phyloP scores from a whole-genome alignment of 1,284 basidiomycete species.

The Uromyces viciae-fabae region DNA sequence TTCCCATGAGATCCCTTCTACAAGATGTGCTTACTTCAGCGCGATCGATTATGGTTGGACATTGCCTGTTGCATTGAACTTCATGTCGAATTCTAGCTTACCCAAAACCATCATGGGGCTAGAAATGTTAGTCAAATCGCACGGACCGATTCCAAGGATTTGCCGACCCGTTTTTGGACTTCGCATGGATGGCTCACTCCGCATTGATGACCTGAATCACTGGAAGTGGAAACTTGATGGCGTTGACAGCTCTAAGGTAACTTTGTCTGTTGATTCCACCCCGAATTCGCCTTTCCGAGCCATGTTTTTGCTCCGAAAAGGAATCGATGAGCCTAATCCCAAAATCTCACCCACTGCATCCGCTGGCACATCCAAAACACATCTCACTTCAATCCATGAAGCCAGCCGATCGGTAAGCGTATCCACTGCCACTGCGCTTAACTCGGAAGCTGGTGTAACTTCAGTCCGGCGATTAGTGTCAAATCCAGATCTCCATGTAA shows the following conservation, averaged over 20 bases:
- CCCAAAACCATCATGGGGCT: conserved; percentile 53
- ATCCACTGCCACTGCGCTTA: not conserved
- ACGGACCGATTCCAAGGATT: conserved; percentile 48
- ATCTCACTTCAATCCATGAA: conserved; percentile 20
- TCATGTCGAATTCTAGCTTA: conserved; percentile 70
- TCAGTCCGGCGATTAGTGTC: conserved; percentile 40
- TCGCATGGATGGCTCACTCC: conserved; percentile 51
- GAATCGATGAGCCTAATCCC: conserved; percentile 15
- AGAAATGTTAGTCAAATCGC: conserved; percentile 53
- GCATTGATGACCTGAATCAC: conserved; percentile 38
- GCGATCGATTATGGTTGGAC: conserved; percentile 85
- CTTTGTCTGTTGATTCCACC: conserved; percentile 19
- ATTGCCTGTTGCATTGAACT: conserved; percentile 79
- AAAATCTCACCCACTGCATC: not conserved
- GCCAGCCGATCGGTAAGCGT: conserved; percentile 6
- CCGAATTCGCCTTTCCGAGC: conserved; percentile 12
- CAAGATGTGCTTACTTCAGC: conserved; percentile 79
- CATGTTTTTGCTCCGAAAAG: conserved; percentile 30
- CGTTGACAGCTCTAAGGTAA: not conserved
- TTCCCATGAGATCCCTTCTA: conserved; percentile 90
- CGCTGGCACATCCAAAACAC: conserved; percentile 6
- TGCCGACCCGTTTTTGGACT: conserved; percentile 47
- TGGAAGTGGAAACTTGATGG: conserved; percentile 44
- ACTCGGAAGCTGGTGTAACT: not conserved
- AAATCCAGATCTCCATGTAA: conserved; percentile 50